Conservation (phyloP, 208 protist genomes). For the Wallacemonas collosoma region DNA sequence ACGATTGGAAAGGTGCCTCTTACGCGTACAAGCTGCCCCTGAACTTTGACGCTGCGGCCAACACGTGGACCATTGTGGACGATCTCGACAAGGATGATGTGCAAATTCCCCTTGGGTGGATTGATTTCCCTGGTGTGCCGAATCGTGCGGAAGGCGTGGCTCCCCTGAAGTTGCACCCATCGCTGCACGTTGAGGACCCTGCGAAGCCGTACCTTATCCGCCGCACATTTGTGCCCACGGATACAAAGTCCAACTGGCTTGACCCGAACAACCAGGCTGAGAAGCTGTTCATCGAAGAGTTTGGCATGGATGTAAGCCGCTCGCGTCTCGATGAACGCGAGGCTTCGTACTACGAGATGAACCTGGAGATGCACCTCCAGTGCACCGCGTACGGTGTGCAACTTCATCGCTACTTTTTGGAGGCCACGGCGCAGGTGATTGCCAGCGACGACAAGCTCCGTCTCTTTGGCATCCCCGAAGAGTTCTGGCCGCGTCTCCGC, state of each 20-base stretch:
- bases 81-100: slow-evolving; percentile 48
- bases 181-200: slow-evolving; percentile 49
- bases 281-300: slow-evolving; percentile 76
- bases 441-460: slow-evolving; percentile 68
- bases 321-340: slow-evolving; percentile 51
- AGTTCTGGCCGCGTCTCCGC: slow-evolving; percentile 88
- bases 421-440: slow-evolving; percentile 86
- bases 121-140: slow-evolving; percentile 76
- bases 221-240: slow-evolving; percentile 51
- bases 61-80: slow-evolving; percentile 75
- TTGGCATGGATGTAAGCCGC: slow-evolving; percentile 77
- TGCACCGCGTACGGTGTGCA: slow-evolving; percentile 66
- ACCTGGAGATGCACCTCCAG: slow-evolving; percentile 67
- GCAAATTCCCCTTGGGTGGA: slow-evolving; percentile 77
- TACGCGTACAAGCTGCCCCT: slow-evolving; percentile 67
- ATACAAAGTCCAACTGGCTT: slow-evolving; percentile 65
- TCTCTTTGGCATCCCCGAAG: slow-evolving; percentile 74
- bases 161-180: slow-evolving; percentile 57
- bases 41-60: slow-evolving; percentile 39
- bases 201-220: slow-evolving; percentile 60
- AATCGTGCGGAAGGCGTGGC: slow-evolving; percentile 48
- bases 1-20: slow-evolving; percentile 63
- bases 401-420: slow-evolving; percentile 83
- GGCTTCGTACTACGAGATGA: slow-evolving; percentile 85
- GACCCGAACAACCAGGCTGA: slow-evolving; percentile 77